Conservation (phyloP, 75 land plant genomes). For the Picea sitchensis region DNA sequence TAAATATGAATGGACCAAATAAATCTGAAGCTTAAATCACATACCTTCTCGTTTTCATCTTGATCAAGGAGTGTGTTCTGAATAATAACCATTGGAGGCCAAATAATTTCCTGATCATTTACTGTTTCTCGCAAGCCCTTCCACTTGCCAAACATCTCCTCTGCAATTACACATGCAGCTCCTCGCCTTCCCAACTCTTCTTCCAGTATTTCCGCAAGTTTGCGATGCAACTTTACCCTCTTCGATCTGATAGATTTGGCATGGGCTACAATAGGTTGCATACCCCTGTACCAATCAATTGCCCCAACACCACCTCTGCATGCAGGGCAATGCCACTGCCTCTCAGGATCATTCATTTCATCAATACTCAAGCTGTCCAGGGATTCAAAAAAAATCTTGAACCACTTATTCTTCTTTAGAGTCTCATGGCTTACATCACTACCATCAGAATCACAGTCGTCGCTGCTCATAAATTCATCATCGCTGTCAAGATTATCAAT, state of each 20-base stretch:
- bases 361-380: conserved; percentile 53
- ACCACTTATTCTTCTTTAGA: conserved; percentile 67
- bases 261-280: conserved; percentile 79
- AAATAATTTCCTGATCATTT: conserved; percentile 59
- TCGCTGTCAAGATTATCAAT: conserved; percentile 56
- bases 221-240: conserved; percentile 70
- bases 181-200: conserved; percentile 66
- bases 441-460: conserved; percentile 57
- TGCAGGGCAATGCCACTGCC: conserved; percentile 98
- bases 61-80: conserved; percentile 62
- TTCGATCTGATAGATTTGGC: conserved; percentile 73
- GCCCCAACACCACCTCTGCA: conserved; percentile 90
- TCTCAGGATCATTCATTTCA: conserved; percentile 59
- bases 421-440: conserved; percentile 65
- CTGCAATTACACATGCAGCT: conserved; percentile 37
- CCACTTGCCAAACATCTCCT: conserved; percentile 80
- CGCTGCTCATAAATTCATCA: conserved; percentile 58
- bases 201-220: conserved; percentile 67
- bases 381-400: conserved; percentile 56
- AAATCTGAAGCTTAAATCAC: too few species aligned
- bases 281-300: conserved; percentile 88
- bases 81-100: conserved; percentile 89
- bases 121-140: conserved; percentile 43
- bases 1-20: too few species aligned
- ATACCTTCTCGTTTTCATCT: conserved; percentile 76